These are phyloP conservation scores for Pharus latifolius DNA, from an alignment of 176 grass and related monocot species.

Conservation along the genomic window DNA sequence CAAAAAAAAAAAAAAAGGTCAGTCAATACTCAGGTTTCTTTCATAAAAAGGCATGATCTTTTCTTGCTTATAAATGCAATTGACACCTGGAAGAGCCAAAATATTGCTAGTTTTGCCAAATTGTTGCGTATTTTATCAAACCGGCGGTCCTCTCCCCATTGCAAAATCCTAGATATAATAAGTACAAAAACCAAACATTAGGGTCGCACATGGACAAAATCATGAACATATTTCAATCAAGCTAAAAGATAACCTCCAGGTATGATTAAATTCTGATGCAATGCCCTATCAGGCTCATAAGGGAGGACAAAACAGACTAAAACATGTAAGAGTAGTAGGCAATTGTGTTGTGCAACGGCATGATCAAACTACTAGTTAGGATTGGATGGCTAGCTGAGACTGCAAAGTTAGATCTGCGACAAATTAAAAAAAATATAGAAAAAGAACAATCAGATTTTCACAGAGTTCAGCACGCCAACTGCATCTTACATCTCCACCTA, in stretches of 20 bases:
- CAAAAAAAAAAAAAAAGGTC: neutral
- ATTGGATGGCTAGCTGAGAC: no score
- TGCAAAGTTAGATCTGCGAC: no score
- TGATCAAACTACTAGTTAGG: neutral
- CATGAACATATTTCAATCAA: neutral
- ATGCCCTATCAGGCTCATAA: neutral
- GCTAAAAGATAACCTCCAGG: neutral
- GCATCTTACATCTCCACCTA: no score
- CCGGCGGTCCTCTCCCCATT: constrained; percentile 45
- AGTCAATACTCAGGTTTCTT: neutral
- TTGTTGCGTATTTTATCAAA: constrained; percentile 53
- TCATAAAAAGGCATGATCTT: neutral
- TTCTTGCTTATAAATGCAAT: neutral
- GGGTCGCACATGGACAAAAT: neutral
- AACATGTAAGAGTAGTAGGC: neutral
- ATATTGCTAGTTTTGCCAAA: constrained; percentile 38
- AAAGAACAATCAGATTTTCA: no score
- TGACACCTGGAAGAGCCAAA: constrained; percentile 48
- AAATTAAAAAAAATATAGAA: no score
- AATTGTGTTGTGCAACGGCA: neutral
- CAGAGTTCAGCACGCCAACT: no score
- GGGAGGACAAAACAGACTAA: neutral
- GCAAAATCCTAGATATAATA: constrained; percentile 28
- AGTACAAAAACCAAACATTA: neutral
- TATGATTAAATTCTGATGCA: neutral